Base-by-base conservation (phyloP, 2,329 filamentous ascomycete species). In the Penicillium sp. region DNA sequence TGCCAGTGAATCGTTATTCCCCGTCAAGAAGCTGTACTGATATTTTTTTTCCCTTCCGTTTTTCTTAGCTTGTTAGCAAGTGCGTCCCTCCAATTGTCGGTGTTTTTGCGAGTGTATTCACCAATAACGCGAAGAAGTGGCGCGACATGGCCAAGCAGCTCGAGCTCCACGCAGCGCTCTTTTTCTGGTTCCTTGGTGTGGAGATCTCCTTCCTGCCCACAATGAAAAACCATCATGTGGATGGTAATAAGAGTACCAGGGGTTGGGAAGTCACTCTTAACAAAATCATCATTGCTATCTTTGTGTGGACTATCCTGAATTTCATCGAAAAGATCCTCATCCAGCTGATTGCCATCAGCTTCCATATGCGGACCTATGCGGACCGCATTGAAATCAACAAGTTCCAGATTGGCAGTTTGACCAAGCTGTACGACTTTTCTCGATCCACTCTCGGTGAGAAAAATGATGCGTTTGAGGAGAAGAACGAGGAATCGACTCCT, bases 311-410 rank as follows among this genome's bases (percentile, higher is more conserved):
- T 0, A 80, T 86, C 3, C 79, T 97, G 60, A 97, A 97, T 74
- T 88, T 94, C 59, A 81, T 88, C 51, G 92, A 97, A 74, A 97
- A 97, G 79, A 89, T 97, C 59, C 84, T 96, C 64, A 96, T 97
- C 54, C 92, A 97, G 70, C 87, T 96, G 76, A 96, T 97, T 65
- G 92, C 93, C 33, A 92, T 92, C 57, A 92, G 89, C 60, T 97
- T 97, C 75, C 93, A 97, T 72, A 81, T 90, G 57, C 85, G 93
- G 44, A 97, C 93, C 0, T 97, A 97, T 68, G 87, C 90, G 25
- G 91, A 93, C 65, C 83, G 93, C 16, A 97, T 97, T 66, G 91
- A 94, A 60, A 82, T 93, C 73, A 96, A 96, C 79, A 96, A 96
- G 71, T 91, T 92, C 62, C 90, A 95, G 69, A 92, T 96, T 57